Percentiles rank a stretch among this genome's conserved stretches.
Conservation (phyloP, 805 yeast genomes). For the Nakazawaea wickerhamii region DNA sequence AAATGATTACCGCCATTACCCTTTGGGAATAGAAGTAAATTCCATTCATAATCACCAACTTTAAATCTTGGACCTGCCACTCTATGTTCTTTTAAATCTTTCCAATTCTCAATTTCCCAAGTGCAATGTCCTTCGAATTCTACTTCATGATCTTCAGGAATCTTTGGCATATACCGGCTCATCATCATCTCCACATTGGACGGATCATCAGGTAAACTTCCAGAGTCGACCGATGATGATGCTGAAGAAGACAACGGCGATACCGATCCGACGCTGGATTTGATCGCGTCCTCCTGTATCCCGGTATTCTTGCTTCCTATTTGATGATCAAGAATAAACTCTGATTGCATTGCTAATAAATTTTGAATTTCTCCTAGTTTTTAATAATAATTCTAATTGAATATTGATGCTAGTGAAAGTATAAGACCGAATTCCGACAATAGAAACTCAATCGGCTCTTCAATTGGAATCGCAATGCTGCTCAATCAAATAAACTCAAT, state of each 20-base stretch:
- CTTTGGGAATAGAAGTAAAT: constrained; percentile 68
- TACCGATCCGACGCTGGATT: constrained; percentile 14
- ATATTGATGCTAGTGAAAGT: too few species aligned
- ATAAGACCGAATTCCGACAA: neutral
- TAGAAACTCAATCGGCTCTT: neutral
- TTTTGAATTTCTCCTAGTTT: too few species aligned
- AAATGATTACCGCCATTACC: constrained; percentile 58
- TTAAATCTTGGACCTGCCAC: constrained; percentile 38
- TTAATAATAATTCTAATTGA: too few species aligned
- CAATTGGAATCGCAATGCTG: too few species aligned
- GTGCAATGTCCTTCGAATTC: constrained; percentile 28
- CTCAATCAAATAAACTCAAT: too few species aligned
- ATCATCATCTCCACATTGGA: constrained; percentile 19
- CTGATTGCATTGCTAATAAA: constrained; percentile 2
- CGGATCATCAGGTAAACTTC: constrained; percentile 17
- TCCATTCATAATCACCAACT: constrained; percentile 64
- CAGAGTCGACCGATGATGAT: constrained; percentile 20
- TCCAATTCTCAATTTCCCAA: constrained; percentile 33
- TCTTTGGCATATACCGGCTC: constrained; percentile 18
- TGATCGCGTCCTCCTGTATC: neutral
- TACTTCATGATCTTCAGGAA: constrained; percentile 28
- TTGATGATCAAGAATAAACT: constrained; percentile 5
- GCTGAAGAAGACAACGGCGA: constrained; percentile 20
- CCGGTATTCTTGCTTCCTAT: neutral
- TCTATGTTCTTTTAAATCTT: constrained; percentile 28